phyloP scores from a whole-genome alignment of 768 basidiomycete species.

The Fomitopsis serialis region DNA sequence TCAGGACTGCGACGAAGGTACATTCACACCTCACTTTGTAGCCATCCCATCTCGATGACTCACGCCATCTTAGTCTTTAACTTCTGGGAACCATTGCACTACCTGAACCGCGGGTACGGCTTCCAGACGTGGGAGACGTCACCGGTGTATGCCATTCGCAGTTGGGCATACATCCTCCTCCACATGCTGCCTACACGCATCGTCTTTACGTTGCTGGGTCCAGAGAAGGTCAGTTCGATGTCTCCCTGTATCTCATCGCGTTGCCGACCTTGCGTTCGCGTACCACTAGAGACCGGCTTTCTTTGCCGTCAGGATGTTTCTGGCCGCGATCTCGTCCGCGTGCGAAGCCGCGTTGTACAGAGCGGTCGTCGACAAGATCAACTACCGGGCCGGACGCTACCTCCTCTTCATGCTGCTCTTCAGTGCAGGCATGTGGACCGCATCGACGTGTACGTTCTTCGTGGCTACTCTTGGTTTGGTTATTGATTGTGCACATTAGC shows the following conservation, averaged over 20 bases:
- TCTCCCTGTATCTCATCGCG: not conserved
- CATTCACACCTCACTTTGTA: constrained; percentile 8
- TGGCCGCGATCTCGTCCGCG: constrained; percentile 67
- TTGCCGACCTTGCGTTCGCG: constrained; percentile 9
- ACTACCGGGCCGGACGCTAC: constrained; percentile 90
- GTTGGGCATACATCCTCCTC: constrained; percentile 88
- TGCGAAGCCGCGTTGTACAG: constrained; percentile 84
- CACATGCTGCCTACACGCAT: constrained; percentile 68
- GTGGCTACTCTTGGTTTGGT: not conserved
- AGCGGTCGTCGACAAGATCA: constrained; percentile 73
- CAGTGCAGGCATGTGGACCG: constrained; percentile 94
- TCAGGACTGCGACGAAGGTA: constrained; percentile 96
- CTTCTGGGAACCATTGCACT: constrained; percentile 98
- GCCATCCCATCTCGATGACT: not conserved
- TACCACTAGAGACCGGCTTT: constrained; percentile 81
- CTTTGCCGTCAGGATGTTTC: constrained; percentile 79
- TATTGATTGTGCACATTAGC: constrained; percentile 45
- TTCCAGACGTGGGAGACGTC: constrained; percentile 99
- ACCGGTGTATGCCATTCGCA: constrained; percentile 85
- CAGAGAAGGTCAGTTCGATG: constrained; percentile 65
- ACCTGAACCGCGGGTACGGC: constrained; percentile 76
- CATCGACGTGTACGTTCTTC: constrained; percentile 60
- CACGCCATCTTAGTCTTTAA: constrained; percentile 73
- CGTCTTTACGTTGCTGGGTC: constrained; percentile 44
- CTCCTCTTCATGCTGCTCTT: constrained; percentile 80